These are phyloP conservation scores for Pestalotiopsis sp. DNA, from an alignment of 2,329 filamentous ascomycete species.

Conservation along the genomic window DNA sequence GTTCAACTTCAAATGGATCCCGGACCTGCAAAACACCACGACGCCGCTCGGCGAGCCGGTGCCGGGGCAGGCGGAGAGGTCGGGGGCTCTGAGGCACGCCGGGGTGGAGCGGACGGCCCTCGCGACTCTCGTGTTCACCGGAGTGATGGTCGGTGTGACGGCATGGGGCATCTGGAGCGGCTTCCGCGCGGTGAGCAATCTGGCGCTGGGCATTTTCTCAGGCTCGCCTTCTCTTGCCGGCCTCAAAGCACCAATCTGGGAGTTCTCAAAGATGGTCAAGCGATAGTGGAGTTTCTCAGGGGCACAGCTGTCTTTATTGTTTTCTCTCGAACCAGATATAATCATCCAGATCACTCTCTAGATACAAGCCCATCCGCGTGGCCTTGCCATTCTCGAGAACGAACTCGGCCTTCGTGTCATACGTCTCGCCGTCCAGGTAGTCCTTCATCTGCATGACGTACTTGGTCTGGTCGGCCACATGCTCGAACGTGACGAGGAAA, in stretches of 20 bases:
- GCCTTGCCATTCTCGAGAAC: slow-evolving; percentile 17
- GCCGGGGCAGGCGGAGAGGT: slow-evolving; percentile 24
- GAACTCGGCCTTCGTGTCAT: slow-evolving; percentile 16
- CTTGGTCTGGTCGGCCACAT: slow-evolving; percentile 17
- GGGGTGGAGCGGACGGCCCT: slow-evolving; percentile 32
- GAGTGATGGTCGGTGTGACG: slow-evolving; percentile 12
- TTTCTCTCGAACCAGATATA: not conserved
- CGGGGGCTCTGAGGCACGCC: slow-evolving; percentile 25
- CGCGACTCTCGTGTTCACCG: slow-evolving; percentile 20
- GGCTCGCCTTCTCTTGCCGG: not conserved
- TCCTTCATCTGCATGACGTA: slow-evolving; percentile 14
- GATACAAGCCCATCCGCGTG: slow-evolving; percentile 18
- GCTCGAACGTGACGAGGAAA: slow-evolving; percentile 20
- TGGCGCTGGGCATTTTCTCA: not conserved
- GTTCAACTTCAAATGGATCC: slow-evolving; percentile 74
- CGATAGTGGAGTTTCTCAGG: not conserved
- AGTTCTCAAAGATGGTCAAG: not conserved
- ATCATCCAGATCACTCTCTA: slow-evolving; percentile 7
- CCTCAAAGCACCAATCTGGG: not conserved
- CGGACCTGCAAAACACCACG: slow-evolving; percentile 40
- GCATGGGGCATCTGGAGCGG: not conserved
- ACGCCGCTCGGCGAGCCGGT: slow-evolving; percentile 28
- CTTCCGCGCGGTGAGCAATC: not conserved
- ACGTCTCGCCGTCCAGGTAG: not conserved
- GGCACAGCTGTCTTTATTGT: not conserved